Evolutionary conservation across 1,139 yeast species (phyloP), one percentile per base, ranked within the genome.

Genomic region (Blastobotrys capitulatus): DNA sequence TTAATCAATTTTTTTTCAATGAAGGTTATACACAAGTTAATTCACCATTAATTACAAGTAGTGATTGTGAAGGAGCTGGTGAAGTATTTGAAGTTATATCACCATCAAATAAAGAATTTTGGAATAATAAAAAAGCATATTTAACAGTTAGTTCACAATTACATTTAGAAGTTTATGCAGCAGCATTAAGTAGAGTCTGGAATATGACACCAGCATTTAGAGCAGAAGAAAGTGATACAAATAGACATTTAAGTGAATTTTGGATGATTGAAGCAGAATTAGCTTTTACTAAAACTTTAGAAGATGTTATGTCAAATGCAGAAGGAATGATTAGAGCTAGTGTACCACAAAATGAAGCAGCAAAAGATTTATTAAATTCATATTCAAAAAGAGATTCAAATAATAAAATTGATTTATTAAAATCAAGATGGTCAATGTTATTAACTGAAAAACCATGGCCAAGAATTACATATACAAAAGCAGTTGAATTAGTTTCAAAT

Each of bases 31-130:
- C 75, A 13, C 92, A 88, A 67, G 90, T 87, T 0, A 73, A 81
- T 22, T 95, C 97, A 1, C 98, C 99, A 2, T 61, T 90, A 18
- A 70, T 90, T 25, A 92, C 98, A 0, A 75, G 88, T 9, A 82
- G 95, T 1, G 98, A 94, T 63, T 92, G 98, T 64, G 99, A 94
- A 70, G 98, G 98, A 16, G 97, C 96, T 0, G 97, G 98, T 2
- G 97, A 92, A 63, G 79, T 86, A 54, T 92, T 92, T 56, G 67
- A 66, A 39, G 69, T 87, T 10, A 77, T 74, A 4, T 52, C 63
- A 31, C 59, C 62, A 42, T 52, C 47, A 43, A 55, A 52, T 27
- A 43, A 56, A 4, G 66, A 66, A 15, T 89, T 88, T 62, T 87
- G 87, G 60, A 90, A 86, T 0, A 72, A 66, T 44, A 63, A 62